Percentiles rank a stretch among this genome's conserved stretches.
Evolutionary conservation across 768 basidiomycete species (phyloP).

Genomic region (Suillus fuscotomentosus): DNA sequence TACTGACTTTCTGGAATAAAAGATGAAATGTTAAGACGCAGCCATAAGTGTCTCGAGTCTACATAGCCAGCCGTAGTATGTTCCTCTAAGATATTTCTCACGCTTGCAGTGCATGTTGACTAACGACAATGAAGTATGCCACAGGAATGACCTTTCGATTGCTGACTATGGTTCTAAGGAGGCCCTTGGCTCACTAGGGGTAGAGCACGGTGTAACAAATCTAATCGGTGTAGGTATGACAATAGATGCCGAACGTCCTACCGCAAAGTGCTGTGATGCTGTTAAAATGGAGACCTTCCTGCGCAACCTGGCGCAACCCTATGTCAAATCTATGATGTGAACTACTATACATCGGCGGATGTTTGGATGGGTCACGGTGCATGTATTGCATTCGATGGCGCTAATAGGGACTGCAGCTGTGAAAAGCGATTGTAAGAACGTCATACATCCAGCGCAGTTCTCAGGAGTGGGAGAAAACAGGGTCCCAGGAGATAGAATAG

Average conservation of each 20-base stretch:
- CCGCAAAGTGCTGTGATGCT: background rate
- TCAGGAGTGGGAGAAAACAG: conserved; percentile 19
- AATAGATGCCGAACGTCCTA: background rate
- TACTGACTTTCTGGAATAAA: background rate
- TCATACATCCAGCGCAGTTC: background rate
- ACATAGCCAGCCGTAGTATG: background rate
- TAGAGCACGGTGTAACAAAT: background rate
- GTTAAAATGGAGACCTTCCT: background rate
- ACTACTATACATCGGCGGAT: background rate
- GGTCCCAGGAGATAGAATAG: background rate
- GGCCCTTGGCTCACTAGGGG: background rate
- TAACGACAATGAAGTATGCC: background rate
- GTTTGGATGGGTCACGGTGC: conserved; percentile 2
- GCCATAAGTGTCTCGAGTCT: background rate
- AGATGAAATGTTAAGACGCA: background rate
- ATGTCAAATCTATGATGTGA: background rate
- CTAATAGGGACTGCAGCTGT: conserved; percentile 6
- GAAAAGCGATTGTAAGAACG: conserved; percentile 11
- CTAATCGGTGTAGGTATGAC: background rate
- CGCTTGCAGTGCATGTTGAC: background rate
- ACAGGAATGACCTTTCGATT: background rate
- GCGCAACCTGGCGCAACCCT: background rate
- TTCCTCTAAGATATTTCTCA: background rate
- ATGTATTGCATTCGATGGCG: conserved; percentile 9
- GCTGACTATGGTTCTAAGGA: background rate